Evolutionary conservation across 1,139 yeast species (phyloP), one percentile per base, ranked within the genome.

Genomic region (Arxiozyma slooffiae): DNA sequence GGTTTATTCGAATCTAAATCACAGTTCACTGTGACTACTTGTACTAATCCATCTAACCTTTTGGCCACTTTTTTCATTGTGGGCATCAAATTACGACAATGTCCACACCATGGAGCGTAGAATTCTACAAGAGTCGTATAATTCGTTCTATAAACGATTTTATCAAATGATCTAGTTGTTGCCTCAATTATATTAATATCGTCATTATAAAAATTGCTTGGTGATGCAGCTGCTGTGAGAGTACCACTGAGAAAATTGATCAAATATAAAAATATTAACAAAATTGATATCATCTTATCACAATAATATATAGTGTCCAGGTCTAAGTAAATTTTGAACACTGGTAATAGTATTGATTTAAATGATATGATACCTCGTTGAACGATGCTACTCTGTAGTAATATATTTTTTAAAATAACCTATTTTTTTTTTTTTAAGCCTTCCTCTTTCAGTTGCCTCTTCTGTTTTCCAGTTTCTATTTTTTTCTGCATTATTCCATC

Each of bases 31-130:
- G 96, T 86, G 2, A 81, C 96, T 17, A 89, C 85, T 57, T 83
- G 81, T 21, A 81, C 81, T 49, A 80, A 68, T 2, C 67, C 66
- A 24, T 60, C 57, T 14, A 85, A 70, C 41, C 70, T 68, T 50
- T 77, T 78, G 14, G 88, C 95, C 21, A 84, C 79, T 60, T 81
- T 83, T 51, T 73, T 72, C 64, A 74, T 84, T 1, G 79, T 73
- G 2, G 79, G 77, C 55, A 76, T 74, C 53, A 85, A 66, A 53
- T 79, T 75, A 55, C 78, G 74, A 61, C 94, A 85, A 63, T 84
- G 80, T 1, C 90, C 89, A 72, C 97, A 92, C 97, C 97, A 92
- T 39, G 97, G 97, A 4, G 97, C 97, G 66, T 92, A 92, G 65
- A 90, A 92, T 68, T 89, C 90, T 20, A 92, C 94, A 7, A 90